phyloP scores from a whole-genome alignment of 1,139 yeast genomes.

The Torulaspora globosa region DNA sequence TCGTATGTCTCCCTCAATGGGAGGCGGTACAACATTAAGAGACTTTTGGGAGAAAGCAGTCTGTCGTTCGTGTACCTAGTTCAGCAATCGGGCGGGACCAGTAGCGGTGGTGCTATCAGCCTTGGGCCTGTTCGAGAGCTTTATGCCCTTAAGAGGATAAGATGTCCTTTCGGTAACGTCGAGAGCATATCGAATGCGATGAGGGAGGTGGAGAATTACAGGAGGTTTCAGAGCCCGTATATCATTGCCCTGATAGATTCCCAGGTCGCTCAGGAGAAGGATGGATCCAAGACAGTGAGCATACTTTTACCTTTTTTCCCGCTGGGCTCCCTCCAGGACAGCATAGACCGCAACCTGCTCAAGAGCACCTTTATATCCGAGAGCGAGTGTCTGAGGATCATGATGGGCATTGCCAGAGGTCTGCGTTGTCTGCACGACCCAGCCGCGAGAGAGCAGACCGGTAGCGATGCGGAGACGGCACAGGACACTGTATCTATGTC shows the following conservation, averaged over 20 bases:
- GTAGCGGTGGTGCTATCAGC: neutral
- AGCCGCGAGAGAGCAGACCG: slow-evolving; percentile 24
- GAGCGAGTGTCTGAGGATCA: slow-evolving; percentile 54
- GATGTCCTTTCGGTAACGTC: slow-evolving; percentile 76
- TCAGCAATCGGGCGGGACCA: slow-evolving; percentile 37
- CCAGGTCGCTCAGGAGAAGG: slow-evolving; percentile 62
- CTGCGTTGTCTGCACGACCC: slow-evolving; percentile 63
- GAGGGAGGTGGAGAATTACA: slow-evolving; percentile 72
- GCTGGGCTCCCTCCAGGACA: slow-evolving; percentile 72
- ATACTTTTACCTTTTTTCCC: slow-evolving; percentile 75
- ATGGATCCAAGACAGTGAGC: slow-evolving; percentile 75
- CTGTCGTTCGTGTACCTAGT: slow-evolving; percentile 87
- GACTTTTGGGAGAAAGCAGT: slow-evolving; percentile 84
- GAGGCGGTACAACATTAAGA: slow-evolving; percentile 43
- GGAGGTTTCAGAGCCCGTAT: slow-evolving; percentile 62
- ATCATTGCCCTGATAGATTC: slow-evolving; percentile 71
- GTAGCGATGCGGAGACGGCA: slow-evolving; percentile 26
- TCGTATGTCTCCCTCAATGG: slow-evolving; percentile 42
- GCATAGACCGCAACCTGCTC: slow-evolving; percentile 60
- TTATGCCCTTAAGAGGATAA: slow-evolving; percentile 77
- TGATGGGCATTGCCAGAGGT: slow-evolving; percentile 71
- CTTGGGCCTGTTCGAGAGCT: slow-evolving; percentile 42
- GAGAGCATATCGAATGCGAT: slow-evolving; percentile 69
- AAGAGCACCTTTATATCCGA: slow-evolving; percentile 54
- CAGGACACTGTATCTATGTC: slow-evolving; percentile 21